Evolutionary conservation across 2,329 filamentous ascomycete genomes (phyloP).

Genomic region (Colletotrichum navitas): DNA sequence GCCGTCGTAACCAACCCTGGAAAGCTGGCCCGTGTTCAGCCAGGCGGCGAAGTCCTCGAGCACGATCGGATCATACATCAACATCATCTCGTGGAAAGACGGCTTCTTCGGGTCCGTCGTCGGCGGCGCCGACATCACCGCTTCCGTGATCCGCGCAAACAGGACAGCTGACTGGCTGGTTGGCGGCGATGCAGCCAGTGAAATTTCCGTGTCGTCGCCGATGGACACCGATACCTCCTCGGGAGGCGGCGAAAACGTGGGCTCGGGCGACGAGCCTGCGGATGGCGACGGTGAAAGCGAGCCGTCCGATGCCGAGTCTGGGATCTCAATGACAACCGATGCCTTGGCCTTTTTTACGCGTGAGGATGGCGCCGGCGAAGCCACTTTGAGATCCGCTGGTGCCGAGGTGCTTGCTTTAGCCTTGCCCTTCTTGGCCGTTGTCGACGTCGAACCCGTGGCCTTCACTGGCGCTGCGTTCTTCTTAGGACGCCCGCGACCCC

Average conservation of each 20-base stretch:
- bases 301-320: constrained; percentile 63
- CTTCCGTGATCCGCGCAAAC: constrained; percentile 67
- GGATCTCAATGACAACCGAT: constrained; percentile 59
- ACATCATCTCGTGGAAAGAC: constrained; percentile 92
- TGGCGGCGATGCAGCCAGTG: constrained; percentile 54
- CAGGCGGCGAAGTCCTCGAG: constrained; percentile 87
- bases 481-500: constrained; percentile 25
- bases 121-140: constrained; percentile 64
- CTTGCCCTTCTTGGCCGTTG: constrained; percentile 15
- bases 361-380: constrained; percentile 46
- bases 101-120: constrained; percentile 64
- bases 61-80: constrained; percentile 92
- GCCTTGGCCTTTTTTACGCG: constrained; percentile 45
- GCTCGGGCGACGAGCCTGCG: constrained; percentile 52
- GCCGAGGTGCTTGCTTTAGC: constrained; percentile 25
- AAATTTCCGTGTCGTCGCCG: constrained; percentile 60
- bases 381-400: constrained; percentile 43
- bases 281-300: constrained; percentile 47
- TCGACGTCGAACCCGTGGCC: not conserved
- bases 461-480: constrained; percentile 16
- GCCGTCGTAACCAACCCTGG: constrained; percentile 72
- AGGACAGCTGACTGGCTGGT: constrained; percentile 56
- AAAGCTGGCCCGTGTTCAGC: constrained; percentile 80
- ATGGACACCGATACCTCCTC: constrained; percentile 59
- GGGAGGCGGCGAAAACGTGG: constrained; percentile 57